Evolutionary conservation across 257 asterid species (phyloP).

Genomic region (Fraxinus quadrangulata): DNA sequence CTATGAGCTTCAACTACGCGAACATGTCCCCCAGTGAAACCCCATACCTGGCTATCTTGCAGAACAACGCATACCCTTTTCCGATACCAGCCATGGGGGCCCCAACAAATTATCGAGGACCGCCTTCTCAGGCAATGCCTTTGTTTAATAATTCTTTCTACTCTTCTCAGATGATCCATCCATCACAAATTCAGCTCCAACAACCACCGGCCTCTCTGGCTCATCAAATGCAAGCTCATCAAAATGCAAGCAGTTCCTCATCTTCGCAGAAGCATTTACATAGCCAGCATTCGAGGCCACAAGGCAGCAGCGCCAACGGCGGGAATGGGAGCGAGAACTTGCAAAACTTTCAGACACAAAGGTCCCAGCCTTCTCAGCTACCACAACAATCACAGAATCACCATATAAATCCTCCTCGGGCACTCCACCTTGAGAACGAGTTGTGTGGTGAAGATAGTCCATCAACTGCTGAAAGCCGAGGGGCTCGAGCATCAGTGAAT

Average conservation of each 20-base stretch:
- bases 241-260: slow-evolving; percentile 53
- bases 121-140: slow-evolving; percentile 78
- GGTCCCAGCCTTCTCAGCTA: slow-evolving; percentile 53
- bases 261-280: slow-evolving; percentile 77
- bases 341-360: slow-evolving; percentile 55
- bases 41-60: slow-evolving; percentile 81
- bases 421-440: slow-evolving; percentile 59
- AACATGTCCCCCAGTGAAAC: slow-evolving; percentile 73
- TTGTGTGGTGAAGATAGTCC: slow-evolving; percentile 66
- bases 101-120: slow-evolving; percentile 72
- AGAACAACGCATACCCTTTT: slow-evolving; percentile 73
- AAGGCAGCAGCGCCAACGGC: slow-evolving; percentile 35
- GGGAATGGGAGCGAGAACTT: slow-evolving; percentile 43
- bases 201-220: slow-evolving; percentile 42
- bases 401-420: slow-evolving; percentile 37
- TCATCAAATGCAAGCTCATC: slow-evolving; percentile 58
- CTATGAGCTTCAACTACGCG: slow-evolving; percentile 85
- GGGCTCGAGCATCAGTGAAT: slow-evolving; percentile 54
- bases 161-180: slow-evolving; percentile 83
- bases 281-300: slow-evolving; percentile 56
- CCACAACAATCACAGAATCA: slow-evolving; percentile 49
- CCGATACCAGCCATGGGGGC: slow-evolving; percentile 75
- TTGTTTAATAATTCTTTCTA: slow-evolving; percentile 82
- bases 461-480: slow-evolving; percentile 54
- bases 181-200: slow-evolving; percentile 63